Evolutionary conservation across 73 alveolate species (phyloP).

Genomic region (Paramecium caudatum): DNA sequence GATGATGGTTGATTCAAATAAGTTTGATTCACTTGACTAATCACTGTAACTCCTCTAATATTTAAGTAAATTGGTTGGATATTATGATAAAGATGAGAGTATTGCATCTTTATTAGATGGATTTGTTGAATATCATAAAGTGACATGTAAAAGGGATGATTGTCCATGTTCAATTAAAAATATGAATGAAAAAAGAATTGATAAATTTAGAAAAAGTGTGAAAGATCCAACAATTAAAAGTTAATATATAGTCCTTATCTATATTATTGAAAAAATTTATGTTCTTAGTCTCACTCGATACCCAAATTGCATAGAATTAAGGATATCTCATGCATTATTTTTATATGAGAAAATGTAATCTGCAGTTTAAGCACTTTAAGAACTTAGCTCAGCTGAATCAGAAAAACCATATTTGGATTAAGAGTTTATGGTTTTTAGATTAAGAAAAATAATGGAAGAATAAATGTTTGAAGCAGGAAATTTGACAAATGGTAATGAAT

Average conservation of each 20-base stretch:
- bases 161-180: constrained; percentile 75
- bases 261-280: constrained; percentile 67
- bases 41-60: constrained; percentile 53
- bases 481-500: constrained; percentile 64
- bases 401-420: constrained; percentile 73
- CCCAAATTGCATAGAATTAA: constrained; percentile 68
- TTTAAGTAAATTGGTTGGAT: constrained; percentile 65
- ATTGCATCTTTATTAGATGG: constrained; percentile 69
- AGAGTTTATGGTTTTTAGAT: constrained; percentile 65
- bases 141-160: constrained; percentile 74
- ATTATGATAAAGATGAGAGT: constrained; percentile 57
- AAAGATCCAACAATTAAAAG: constrained; percentile 59
- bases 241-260: constrained; percentile 61
- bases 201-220: constrained; percentile 57
- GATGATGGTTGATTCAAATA: constrained; percentile 76
- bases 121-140: constrained; percentile 67
- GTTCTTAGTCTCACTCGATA: constrained; percentile 67
- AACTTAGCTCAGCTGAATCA: constrained; percentile 45
- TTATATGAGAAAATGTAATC: constrained; percentile 69
- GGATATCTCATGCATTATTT: constrained; percentile 67
- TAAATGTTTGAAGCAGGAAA: constrained; percentile 70
- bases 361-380: constrained; percentile 50
- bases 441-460: constrained; percentile 62
- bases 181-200: constrained; percentile 70
- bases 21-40: constrained; percentile 70